These are phyloP conservation scores for Magnolia officinalis DNA, from an alignment of 164 flowering plant genomes.

Conservation along the genomic window DNA sequence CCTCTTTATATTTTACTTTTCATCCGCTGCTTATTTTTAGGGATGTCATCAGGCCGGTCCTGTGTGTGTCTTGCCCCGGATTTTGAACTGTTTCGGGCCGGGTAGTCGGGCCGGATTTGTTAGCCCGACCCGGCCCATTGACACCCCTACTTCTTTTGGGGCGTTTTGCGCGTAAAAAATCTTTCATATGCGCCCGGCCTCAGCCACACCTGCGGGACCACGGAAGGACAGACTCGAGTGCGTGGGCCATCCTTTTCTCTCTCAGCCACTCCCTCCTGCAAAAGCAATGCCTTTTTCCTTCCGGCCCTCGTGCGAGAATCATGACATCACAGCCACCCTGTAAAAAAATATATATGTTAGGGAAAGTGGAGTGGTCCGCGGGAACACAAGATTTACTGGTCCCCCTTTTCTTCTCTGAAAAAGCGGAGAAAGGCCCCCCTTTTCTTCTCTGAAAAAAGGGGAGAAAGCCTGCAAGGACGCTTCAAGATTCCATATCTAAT, in stretches of 20 bases:
- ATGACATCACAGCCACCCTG: constrained; percentile 13
- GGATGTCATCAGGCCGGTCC: too few species aligned
- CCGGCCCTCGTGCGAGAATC: constrained; percentile 14
- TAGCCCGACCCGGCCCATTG: too few species aligned
- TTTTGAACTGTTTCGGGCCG: too few species aligned
- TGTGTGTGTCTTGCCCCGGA: too few species aligned
- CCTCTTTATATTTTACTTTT: too few species aligned
- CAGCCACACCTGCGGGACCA: neutral
- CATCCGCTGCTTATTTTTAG: too few species aligned
- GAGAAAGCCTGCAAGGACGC: too few species aligned
- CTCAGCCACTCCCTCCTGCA: neutral
- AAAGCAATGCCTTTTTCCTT: neutral
- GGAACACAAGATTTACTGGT: neutral
- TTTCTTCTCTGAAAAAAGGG: neutral
- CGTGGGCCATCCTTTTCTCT: constrained; percentile 2
- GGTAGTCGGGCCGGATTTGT: too few species aligned
- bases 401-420: neutral
- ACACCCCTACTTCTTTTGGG: too few species aligned
- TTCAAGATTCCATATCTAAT: too few species aligned
- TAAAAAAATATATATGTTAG: neutral
- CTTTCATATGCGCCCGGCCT: neutral
- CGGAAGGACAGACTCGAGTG: constrained; percentile 6
- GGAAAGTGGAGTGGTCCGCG: neutral
- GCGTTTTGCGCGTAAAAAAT: neutral
- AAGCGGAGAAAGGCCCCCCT: neutral